Evolutionary conservation across 2,329 filamentous ascomycete species (phyloP), one percentile per base, ranked within the genome.

Genomic region (Leptographium wingfieldii): DNA sequence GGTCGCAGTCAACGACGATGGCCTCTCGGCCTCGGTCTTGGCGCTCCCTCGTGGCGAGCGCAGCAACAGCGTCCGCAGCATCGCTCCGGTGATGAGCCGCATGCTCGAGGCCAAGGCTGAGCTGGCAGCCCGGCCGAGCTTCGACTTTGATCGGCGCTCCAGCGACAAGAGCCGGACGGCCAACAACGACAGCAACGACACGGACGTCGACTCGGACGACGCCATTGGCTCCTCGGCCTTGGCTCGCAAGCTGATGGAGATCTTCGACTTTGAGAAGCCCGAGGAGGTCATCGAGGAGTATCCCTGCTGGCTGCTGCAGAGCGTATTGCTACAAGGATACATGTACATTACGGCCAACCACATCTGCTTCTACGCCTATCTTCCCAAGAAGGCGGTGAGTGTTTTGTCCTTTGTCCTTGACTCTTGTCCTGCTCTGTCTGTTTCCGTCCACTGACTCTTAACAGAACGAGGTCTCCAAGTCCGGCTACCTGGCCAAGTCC

Each of bases 321-420:
- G 88, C 68, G 90, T 96, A 53, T 77, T 97, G 35, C 80, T 97
- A 10, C 91, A 96, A 69, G 94, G 94, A 6, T 96, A 94, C 70
- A 86, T 99, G 80, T 97, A 97, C 73, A 89, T 99, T 68, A 97
- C 94, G 0, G 80, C 87, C 63, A 88, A 86, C 66, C 94, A 99
- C 70, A 88, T 97, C 63, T 96, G 92, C 73, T 99, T 97, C 71
- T 97, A 96, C 70, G 91, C 94, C 48, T 96, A 96, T 70, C 80
- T 97, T n/a, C 91, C 91, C 7, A 95, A 92, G 77, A 96, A 94
- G 78, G 84, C 87, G 57, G 87, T 88, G 77, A 73, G 85, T 25
- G 22, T 9, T 59, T 12, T 33, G 22, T 19, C 53, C 14, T 49
- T 38, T 29, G n/a, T 54, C 14, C 40, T 38, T 29, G 49, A 9